Percentiles rank a stretch among this genome's conserved stretches.
These are phyloP conservation scores for Metschnikowia santaceciliae DNA, from an alignment of 805 yeast genomes.

Conservation along the genomic window DNA sequence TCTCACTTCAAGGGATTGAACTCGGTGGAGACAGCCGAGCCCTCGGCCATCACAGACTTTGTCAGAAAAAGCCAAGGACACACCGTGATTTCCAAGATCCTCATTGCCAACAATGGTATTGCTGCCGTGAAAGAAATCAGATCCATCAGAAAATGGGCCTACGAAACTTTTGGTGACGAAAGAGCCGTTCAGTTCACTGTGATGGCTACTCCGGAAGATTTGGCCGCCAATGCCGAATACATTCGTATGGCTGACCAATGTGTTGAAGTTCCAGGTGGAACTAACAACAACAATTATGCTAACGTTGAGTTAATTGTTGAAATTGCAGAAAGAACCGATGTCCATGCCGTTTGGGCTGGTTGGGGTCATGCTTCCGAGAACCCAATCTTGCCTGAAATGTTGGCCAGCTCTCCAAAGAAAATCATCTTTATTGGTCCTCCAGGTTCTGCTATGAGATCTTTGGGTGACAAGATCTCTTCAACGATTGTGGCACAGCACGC, in stretches of 20 bases:
- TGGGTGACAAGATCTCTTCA: conserved; percentile 96
- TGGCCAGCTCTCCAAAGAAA: conserved; percentile 88
- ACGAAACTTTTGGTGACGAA: conserved; percentile 97
- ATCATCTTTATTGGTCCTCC: conserved; percentile 98
- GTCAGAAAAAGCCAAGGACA: conserved; percentile 88
- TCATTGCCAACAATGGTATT: conserved; percentile 98
- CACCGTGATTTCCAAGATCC: conserved; percentile 81
- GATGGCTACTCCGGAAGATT: conserved; percentile 99
- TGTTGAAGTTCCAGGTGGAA: conserved; percentile 98
- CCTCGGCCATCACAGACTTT: conserved; percentile 76
- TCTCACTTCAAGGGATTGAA: conserved; percentile 79
- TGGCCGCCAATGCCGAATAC: conserved; percentile 94
- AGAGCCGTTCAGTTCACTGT: conserved; percentile 90
- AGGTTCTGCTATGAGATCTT: conserved; percentile 98
- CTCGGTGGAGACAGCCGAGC: conserved; percentile 71
- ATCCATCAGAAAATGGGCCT: conserved; percentile 97
- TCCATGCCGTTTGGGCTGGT: conserved; percentile 99
- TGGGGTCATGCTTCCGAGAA: conserved; percentile 99
- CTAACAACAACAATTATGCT: conserved; percentile 97
- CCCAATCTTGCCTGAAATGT: conserved; percentile 87
- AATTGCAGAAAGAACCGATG: conserved; percentile 92
- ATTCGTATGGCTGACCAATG: conserved; percentile 99
- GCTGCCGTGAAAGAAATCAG: conserved; percentile 99
- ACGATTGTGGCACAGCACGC: conserved; percentile 99
- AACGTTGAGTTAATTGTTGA: conserved; percentile 97